phyloP scores from a whole-genome alignment of 495 filamentous ascomycete genomes.

The Tuber indicum region DNA sequence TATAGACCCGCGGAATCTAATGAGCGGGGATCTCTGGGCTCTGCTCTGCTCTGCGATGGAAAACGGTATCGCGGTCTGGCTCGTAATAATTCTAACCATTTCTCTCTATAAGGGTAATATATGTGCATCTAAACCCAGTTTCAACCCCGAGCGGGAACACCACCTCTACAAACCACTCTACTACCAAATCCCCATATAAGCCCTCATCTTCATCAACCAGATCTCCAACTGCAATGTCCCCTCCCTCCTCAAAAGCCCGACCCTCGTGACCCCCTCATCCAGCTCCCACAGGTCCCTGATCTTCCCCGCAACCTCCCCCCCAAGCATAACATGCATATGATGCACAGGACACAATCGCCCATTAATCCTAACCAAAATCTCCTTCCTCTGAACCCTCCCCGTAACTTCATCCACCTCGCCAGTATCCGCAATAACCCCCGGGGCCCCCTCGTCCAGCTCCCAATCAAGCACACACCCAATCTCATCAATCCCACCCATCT shows the following conservation, averaged over 20 bases:
- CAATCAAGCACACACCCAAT: slow-evolving; percentile 35
- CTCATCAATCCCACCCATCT: slow-evolving; percentile 46
- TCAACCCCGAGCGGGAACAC: not conserved
- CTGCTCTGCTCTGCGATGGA: not conserved
- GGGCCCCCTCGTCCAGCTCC: slow-evolving; percentile 8
- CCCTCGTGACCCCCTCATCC: slow-evolving; percentile 13
- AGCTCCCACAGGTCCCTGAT: slow-evolving; percentile 26
- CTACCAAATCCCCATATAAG: slow-evolving; percentile 36
- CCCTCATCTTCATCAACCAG: slow-evolving; percentile 38
- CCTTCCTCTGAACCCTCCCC: slow-evolving; percentile 4
- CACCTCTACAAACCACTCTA: not conserved
- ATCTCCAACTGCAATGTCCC: slow-evolving; percentile 34
- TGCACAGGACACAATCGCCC: slow-evolving; percentile 35
- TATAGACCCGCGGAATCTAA: not conserved
- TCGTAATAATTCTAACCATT: not conserved
- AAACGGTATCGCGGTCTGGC: not conserved
- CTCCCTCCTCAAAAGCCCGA: slow-evolving; percentile 30
- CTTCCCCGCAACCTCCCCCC: slow-evolving; percentile 22
- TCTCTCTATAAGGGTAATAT: not conserved
- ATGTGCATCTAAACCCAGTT: not conserved
- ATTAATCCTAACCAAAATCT: slow-evolving; percentile 16
- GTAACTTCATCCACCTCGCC: not conserved
- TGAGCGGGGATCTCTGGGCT: not conserved
- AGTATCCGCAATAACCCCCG: not conserved
- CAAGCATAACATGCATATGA: slow-evolving; percentile 33